Evolutionary conservation across 208 protist species (phyloP), one percentile per base, ranked within the genome.

Genomic region (Balamuthia mandrillaris): DNA sequence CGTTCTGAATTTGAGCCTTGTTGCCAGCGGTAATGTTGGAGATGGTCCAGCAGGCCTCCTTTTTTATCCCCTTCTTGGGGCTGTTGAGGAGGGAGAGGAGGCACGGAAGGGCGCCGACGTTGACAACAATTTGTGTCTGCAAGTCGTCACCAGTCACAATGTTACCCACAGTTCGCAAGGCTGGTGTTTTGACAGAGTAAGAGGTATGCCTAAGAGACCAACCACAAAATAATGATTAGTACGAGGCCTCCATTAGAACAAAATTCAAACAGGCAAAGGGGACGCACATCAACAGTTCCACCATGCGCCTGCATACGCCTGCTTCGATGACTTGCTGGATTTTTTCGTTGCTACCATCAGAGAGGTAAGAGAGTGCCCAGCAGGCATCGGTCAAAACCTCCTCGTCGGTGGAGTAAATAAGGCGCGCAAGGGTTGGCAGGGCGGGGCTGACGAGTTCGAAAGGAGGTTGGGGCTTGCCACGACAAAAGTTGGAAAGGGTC

Each of bases 11-110:
- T 91, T 99, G 98, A 16, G 90, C 63, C 4, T 85, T 56, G 88
- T 88, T 97, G 63, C 98, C 98, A 6, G 98, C 97, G 24, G 97
- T 97, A 65, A 99, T 98, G 94, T 99, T 99, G 16, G 97, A 99
- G 70, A 99, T 93, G 7, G 97, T 97, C 98, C 98, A 99, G 91
- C 96, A 99, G 27, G 96, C 94, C 89, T 99, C 98, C 92, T 99
- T 99, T 27, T 93, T 92, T 54, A 99, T 97, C 51, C 92, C 90
- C 45, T 93, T 94, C 81, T 96, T 95, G 16, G 83, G 83, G 84
- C 94, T 90, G 44, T 79, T 83, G 42, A 99, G 90, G 27, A 99
- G 90, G 16, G 87, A 65, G 0, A 58, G 72, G 16, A 99, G 88
- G 45, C 74, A 56, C 9, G 87, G 60, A 9, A 99, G 93, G 16